These are phyloP conservation scores for Teunomyces funiuensis DNA, from an alignment of 805 yeast species.

Conservation along the genomic window DNA sequence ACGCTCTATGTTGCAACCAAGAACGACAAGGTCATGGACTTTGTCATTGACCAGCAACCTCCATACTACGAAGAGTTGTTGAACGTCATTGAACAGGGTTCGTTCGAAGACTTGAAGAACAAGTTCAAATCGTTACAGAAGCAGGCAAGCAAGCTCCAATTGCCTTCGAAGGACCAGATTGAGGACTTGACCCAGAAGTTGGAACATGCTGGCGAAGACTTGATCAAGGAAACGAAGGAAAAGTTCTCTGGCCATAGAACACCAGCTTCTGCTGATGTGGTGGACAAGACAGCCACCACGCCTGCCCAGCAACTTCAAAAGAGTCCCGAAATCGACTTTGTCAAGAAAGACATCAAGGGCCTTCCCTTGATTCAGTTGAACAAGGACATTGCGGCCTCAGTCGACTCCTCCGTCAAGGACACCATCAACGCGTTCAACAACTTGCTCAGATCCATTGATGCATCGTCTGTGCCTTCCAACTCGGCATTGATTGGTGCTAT, in stretches of 20 bases:
- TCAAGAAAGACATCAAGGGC: constrained; percentile 26
- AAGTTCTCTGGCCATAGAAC: constrained; percentile 19
- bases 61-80: constrained; percentile 44
- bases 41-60: constrained; percentile 42
- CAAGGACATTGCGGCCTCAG: constrained; percentile 18
- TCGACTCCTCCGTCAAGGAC: constrained; percentile 33
- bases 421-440: constrained; percentile 41
- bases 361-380: constrained; percentile 35
- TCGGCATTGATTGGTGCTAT: constrained; percentile 31
- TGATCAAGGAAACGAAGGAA: constrained; percentile 36
- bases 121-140: constrained; percentile 16
- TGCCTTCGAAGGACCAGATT: constrained; percentile 33
- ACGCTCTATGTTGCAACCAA: constrained; percentile 42
- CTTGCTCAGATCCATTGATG: constrained; percentile 36
- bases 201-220: constrained; percentile 33
- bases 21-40: constrained; percentile 44
- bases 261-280: not conserved
- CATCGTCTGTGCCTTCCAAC: constrained; percentile 22
- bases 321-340: constrained; percentile 38
- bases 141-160: constrained; percentile 20
- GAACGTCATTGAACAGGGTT: constrained; percentile 37
- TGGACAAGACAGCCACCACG: constrained; percentile 16
- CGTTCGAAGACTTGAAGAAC: constrained; percentile 30
- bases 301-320: constrained; percentile 45
- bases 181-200: constrained; percentile 32